phyloP scores from a whole-genome alignment of 768 basidiomycete genomes.

The Rhizopogon roseolus region DNA sequence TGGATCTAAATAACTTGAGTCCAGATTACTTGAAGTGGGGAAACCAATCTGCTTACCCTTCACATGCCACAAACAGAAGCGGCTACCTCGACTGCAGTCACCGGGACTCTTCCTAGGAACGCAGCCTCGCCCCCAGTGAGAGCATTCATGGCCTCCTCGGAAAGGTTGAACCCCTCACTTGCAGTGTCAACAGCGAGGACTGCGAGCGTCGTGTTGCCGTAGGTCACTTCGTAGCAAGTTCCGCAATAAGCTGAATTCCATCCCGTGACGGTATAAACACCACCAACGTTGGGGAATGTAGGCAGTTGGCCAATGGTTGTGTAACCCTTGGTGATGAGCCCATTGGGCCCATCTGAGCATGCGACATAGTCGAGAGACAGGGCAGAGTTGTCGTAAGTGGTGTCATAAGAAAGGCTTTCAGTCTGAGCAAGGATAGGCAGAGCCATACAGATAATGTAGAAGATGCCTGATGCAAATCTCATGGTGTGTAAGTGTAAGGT shows the following conservation, averaged over 20 bases:
- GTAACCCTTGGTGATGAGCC: slow-evolving; percentile 25
- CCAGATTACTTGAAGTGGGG: not conserved
- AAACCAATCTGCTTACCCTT: not conserved
- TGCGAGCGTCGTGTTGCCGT: slow-evolving; percentile 11
- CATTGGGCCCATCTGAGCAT: slow-evolving; percentile 29
- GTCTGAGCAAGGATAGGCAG: slow-evolving; percentile 14
- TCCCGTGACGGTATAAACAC: slow-evolving; percentile 24
- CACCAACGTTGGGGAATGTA: slow-evolving; percentile 27
- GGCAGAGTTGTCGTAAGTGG: slow-evolving; percentile 21
- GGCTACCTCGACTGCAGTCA: slow-evolving; percentile 37
- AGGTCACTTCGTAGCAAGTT: slow-evolving; percentile 28
- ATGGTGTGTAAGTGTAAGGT: slow-evolving; percentile 7
- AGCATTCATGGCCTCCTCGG: slow-evolving; percentile 48
- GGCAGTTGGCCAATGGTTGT: slow-evolving; percentile 29
- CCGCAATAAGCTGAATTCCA: slow-evolving; percentile 28
- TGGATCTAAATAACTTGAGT: not conserved
- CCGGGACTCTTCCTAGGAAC: slow-evolving; percentile 43
- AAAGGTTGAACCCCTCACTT: slow-evolving; percentile 40
- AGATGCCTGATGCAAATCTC: slow-evolving; percentile 17
- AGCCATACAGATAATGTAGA: slow-evolving; percentile 8
- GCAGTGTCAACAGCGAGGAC: slow-evolving; percentile 25
- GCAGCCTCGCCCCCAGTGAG: slow-evolving; percentile 45
- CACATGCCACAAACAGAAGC: slow-evolving; percentile 42
- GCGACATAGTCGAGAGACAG: slow-evolving; percentile 17
- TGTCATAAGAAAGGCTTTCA: slow-evolving; percentile 25